Base-by-base conservation (phyloP, 148 eudicot genomes). In the Spergularia bocconei region DNA sequence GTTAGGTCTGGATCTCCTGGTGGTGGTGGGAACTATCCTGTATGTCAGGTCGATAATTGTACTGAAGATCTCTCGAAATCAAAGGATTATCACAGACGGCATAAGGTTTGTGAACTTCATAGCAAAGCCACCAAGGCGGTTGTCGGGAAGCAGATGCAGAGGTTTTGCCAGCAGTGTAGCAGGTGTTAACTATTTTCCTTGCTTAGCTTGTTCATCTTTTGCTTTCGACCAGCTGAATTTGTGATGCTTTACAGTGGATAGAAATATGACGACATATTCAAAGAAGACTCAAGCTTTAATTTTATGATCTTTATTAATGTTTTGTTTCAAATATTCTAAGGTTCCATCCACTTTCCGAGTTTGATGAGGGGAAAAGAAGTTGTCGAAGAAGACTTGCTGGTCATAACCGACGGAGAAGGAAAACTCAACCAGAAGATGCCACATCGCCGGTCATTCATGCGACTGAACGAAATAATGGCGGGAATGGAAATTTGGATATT, bases 291-390 rank as follows among this genome's bases (percentile, higher is more conserved):
- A 4, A 5, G 47, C 9, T 5, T 41, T 41, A 8, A 0, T 4
- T 41, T 9, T 44, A 62, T 53, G 3, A 65, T 51, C 21, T 47
- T 63, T 19, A 29, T 64, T 29, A 71, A 25, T 38, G 20, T 36
- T 62, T 33, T 56, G 11, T 39, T 58, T 39, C 56, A 38, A 53
- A 20, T n/a, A 25, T 62, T 80, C 60, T 6, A 21, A 93, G 98
- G 91, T 93, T 93, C 68, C 98, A 93, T 80, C 87, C 88, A 63
- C 97, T 93, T 82, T 68, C 88, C 4, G 97, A 90, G 70, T 93
- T 93, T 87, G 98, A 93, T 54, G 97, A 93, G 85, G 98, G 97
- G 29, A 93, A 93, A 79, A 80, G 98, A 80, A 93, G 98, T 82
- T 93, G 98, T 78, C 87, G 98, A 68, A 90, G 98, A 57, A 87